Base-by-base conservation (phyloP, 306 rosid genomes). In the Glycine soja region DNA sequence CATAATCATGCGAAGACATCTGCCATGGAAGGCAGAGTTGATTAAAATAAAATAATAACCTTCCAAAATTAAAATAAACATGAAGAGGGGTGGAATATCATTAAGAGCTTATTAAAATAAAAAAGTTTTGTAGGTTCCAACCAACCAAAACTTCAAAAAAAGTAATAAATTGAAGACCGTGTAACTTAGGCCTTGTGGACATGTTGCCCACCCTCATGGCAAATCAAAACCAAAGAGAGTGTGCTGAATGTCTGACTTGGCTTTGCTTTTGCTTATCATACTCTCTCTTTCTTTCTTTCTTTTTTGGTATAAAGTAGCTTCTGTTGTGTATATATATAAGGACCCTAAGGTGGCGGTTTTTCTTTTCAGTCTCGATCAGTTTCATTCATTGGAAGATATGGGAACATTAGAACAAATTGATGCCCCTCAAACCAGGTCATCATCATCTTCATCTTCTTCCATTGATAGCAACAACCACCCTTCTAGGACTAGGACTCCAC, bases 181-280 rank as follows among this genome's bases (percentile, higher is more conserved):
- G 83, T 83, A 78, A 73, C 82, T 75, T 78, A 86, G 86, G 58
- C 86, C 86, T 76, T 82, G 77, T 81, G 87, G 85, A 84, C 89
- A 74, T 88, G 91, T 86, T 74, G 84, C 86, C 91, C 89, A 86
- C 89, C 88, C 86, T 78, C 85, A 81, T 3, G 80, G 88, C 89
- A 88, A 86, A 86, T 84, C 88, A 86, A 79, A 88, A 83, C 89
- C 73, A 43, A 47, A 16, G 13, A 76, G 77, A 66, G 40, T 77
- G 50, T 75, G 50, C 82, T 59, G 18, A 74, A 42, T 78, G 19
- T 78, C 86, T 84, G 58, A 67, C 82, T 70, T 80, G 65, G 63
- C 85, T 73, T 80, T 69, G 64, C 74, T 66, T 76, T 57, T 75
- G 64, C 54, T 45, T 53, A 64, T 64, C 70, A 64, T 71, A 71